Evolutionary conservation across 78 protist species (phyloP), one percentile per base, ranked within the genome.

Genomic region (Dictyostelium citrinum): DNA sequence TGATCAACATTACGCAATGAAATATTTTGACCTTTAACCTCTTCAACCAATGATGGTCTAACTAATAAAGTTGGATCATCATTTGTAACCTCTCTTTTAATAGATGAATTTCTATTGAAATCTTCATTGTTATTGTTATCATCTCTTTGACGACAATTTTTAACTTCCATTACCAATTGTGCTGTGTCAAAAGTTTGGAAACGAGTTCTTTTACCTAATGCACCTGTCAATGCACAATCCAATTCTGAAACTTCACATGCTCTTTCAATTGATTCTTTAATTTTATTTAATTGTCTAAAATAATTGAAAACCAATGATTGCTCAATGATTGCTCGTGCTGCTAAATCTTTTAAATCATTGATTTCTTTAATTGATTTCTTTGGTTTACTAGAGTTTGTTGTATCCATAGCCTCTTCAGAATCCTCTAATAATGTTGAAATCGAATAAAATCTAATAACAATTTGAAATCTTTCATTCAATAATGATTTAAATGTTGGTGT

Each of bases 181-280:
- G 97, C 82, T 5, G 84, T 83, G 14, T 92, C 91, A 27, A 90
- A 90, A 27, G 91, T 80, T 86, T 97, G 98, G 43, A 77, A 97
- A 81, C 90, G 83, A 7, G 97, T 97, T 74, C 98, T 90, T 31
- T 58, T 41, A 41, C 98, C 98, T 1, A 95, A 61, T 7, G 92
- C 97, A 84, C 98, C 98, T 41, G 96, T 97, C 33, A 97, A 60
- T 12, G 81, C 20, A 5, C 45, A 70, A 5, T 33, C 14, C 2
- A 91, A 72, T 22, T 41, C 84, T 10, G 91, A 82, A 35, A 71
- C 27, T n/a, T 82, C 81, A 24, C 39, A 11, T 8, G 95, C 90
- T 61, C 78, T 70, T 16, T 70, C 82, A 11, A 88, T 41, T 22
- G 93, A 41, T 22, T 88, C 93, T 22, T 20, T 35, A 27, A 45